phyloP scores from a whole-genome alignment of 768 basidiomycete genomes.

The Pulveroboletus ravenelii region DNA sequence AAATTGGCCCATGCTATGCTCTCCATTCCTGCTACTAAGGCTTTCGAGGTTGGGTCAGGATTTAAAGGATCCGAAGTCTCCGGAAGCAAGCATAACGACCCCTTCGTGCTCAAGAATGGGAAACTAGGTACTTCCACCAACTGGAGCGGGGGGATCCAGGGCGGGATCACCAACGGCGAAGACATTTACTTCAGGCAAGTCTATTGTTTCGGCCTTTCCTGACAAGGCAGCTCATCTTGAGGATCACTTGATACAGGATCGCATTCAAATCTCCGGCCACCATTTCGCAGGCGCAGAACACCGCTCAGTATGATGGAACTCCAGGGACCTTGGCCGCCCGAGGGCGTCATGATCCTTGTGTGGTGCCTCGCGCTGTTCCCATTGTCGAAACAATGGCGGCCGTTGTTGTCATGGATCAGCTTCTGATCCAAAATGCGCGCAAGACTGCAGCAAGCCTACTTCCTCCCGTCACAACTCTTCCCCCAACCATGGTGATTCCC shows the following conservation, averaged over 20 bases:
- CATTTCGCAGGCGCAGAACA: conserved; percentile 86
- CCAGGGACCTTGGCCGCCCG: conserved; percentile 83
- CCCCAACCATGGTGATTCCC: conserved; percentile 85
- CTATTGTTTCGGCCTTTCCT: background rate
- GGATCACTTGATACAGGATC: conserved; percentile 48
- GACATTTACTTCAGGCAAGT: conserved; percentile 92
- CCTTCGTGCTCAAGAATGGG: conserved; percentile 69
- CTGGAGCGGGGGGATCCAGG: conserved; percentile 97
- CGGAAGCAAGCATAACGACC: conserved; percentile 91
- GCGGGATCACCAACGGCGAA: conserved; percentile 97
- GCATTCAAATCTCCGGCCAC: conserved; percentile 99
- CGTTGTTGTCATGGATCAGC: conserved; percentile 90
- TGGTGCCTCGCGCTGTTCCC: conserved; percentile 93
- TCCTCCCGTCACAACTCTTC: conserved; percentile 84
- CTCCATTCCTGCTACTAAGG: conserved; percentile 97
- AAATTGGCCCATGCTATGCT: conserved; percentile 96
- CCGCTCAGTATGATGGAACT: conserved; percentile 91
- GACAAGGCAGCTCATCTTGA: conserved; percentile 4
- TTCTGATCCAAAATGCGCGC: conserved; percentile 86
- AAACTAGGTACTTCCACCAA: conserved; percentile 82
- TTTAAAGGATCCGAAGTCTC: conserved; percentile 93
- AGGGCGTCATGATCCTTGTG: conserved; percentile 95
- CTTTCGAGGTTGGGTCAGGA: conserved; percentile 95
- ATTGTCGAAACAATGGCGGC: conserved; percentile 99
- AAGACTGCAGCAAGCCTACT: conserved; percentile 67